Percentiles rank a stretch among this genome's conserved stretches.
Evolutionary conservation across 1,284 basidiomycete genomes (phyloP).

Genomic region (Ustilago shanxiensis): DNA sequence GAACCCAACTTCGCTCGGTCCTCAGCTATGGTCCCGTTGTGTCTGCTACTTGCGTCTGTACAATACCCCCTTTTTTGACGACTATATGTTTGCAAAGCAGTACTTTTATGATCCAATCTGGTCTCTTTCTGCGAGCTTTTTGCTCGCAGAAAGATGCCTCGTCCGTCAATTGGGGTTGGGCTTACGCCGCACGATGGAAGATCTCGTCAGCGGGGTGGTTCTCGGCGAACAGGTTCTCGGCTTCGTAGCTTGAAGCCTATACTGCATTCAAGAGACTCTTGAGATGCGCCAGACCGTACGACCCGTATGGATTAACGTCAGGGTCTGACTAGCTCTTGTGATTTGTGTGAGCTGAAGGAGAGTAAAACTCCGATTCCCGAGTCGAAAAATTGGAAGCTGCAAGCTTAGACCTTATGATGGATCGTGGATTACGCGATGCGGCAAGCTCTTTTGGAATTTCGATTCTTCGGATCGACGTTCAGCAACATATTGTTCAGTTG

Average conservation of each 20-base stretch:
- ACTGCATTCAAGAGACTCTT: too few relatives aligned
- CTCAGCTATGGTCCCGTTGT: slow-evolving; percentile 6
- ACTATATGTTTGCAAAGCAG: slow-evolving; percentile 18
- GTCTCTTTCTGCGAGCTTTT: too few relatives aligned
- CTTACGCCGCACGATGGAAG: too few relatives aligned
- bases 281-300: not conserved
- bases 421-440: slow-evolving; percentile 40
- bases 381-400: not conserved
- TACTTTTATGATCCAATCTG: slow-evolving; percentile 9
- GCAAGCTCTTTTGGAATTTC: slow-evolving; percentile 9
- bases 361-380: not conserved
- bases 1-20: not conserved
- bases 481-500: not conserved
- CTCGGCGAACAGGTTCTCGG: not conserved
- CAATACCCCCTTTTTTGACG: slow-evolving; percentile 33
- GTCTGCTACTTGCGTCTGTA: slow-evolving; percentile 38
- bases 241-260: too few relatives aligned
- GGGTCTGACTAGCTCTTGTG: not conserved
- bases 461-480: slow-evolving; percentile 9
- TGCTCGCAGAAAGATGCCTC: not conserved
- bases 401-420: not conserved
- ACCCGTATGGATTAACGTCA: not conserved
- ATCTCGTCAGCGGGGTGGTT: not conserved
- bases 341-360: not conserved
- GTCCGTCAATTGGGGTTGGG: too few relatives aligned